Base-by-base conservation (phyloP, 2,329 filamentous ascomycete genomes). In the Rutstroemia sp. region DNA sequence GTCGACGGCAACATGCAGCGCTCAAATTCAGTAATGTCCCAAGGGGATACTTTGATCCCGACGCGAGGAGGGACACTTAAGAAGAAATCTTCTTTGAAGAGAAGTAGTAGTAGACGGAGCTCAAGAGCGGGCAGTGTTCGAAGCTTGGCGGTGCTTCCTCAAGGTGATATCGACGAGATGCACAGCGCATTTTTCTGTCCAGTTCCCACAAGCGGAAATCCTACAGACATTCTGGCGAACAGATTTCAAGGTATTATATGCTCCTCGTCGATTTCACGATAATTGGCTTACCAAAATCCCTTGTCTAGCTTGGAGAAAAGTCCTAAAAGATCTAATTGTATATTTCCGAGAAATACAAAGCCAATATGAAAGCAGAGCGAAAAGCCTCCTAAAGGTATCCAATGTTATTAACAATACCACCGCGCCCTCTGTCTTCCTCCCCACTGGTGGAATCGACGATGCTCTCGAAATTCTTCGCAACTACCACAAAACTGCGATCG, bases 321-420 rank as follows among this genome's bases (percentile, higher is more conserved):
- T 96, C 14, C 80, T 99, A 53, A 97, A 97, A 71, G 92, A 96
- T 63, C 78, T 97, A 46, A 96, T 97, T 63, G 76, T 88, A 56
- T 97, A 96, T 71, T 97, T 96, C 70, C 86, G 89, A 65, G 94
- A 97, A 70, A 84, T 97, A 48, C 90, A 96, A 69, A 81, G 81
- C 51, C 89, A 92, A 48, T 96, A 96, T 71, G 92, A 99, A 68
- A 80, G 86, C 56, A 85, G 88, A 59, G 81, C 88, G 27, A 97
- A 96, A 70, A 83, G 87, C 7, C 77, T 95, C 4, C 71, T 89
- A 58, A 95, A 95, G 64, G 82, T 95, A 8, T 86, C 88, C 54
- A 92, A 92, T 66, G 81, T 91, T 16, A 82, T 95, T 65, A 91
- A 90, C 72, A 95, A 91, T 67, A 88, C 87, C 25, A 73, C 82